A percentile compares a stretch with the other conserved stretches of the same genome.
phyloP scores from a whole-genome alignment of 148 eudicot species.

The Talinum fruticosum region DNA sequence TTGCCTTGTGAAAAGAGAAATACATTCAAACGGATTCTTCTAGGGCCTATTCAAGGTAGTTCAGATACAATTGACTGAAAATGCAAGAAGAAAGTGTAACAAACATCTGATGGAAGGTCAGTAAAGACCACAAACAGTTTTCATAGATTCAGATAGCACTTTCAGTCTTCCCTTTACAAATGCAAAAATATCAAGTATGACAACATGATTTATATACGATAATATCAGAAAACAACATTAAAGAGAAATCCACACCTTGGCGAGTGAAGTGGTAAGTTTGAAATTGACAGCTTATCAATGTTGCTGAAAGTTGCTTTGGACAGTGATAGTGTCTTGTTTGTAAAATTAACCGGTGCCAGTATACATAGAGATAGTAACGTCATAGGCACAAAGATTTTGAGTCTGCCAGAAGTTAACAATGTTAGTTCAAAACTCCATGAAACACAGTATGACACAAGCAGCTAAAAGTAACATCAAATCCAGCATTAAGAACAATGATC shows the following conservation, averaged over 20 bases:
- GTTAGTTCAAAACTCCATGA: neutral
- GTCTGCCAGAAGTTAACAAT: constrained; percentile 45
- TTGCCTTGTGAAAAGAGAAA: neutral
- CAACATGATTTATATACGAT: neutral
- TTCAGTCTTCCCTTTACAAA: neutral
- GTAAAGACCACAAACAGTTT: neutral
- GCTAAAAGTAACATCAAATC: neutral
- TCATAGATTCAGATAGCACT: neutral
- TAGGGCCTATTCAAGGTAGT: neutral
- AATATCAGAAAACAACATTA: neutral
- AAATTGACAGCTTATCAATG: constrained; percentile 86
- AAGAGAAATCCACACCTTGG: constrained; percentile 45
- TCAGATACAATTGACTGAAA: neutral
- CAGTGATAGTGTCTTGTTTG: constrained; percentile 50
- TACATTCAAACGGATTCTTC: neutral
- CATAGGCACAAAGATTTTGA: constrained; percentile 87
- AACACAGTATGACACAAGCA: neutral
- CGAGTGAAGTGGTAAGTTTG: constrained; percentile 67
- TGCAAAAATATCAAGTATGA: neutral
- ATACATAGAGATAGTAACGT: constrained; percentile 53
- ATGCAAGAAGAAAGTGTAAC: neutral
- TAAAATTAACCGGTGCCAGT: constrained; percentile 77
- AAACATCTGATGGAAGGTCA: neutral
- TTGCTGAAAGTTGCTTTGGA: constrained; percentile 44
- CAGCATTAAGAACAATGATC: neutral